Conservation (phyloP, 2,329 filamentous ascomycete species). For the Phaeosphaeriaceae sp. region DNA sequence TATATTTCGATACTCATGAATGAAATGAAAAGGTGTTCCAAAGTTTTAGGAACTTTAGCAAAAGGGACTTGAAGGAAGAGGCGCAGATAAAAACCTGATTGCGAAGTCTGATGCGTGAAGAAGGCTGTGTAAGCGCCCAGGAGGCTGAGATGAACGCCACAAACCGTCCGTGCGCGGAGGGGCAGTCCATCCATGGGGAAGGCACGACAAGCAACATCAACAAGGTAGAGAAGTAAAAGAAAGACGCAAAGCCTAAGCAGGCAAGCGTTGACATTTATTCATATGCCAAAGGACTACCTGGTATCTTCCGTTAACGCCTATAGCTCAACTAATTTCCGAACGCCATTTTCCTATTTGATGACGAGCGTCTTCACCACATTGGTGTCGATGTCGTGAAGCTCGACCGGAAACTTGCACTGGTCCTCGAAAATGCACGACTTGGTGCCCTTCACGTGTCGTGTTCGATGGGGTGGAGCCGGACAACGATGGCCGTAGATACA, state of each 20-base stretch:
- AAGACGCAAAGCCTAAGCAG: neutral
- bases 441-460: slow-evolving; percentile 55
- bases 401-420: slow-evolving; percentile 64
- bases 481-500: slow-evolving; percentile 73
- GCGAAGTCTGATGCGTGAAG: neutral
- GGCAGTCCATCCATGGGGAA: slow-evolving; percentile 3
- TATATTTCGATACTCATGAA: neutral
- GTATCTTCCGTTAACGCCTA: slow-evolving; percentile 7
- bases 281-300: slow-evolving; percentile 5
- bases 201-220: neutral
- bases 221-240: neutral
- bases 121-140: neutral
- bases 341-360: neutral
- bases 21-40: neutral
- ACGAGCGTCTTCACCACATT: slow-evolving; percentile 62
- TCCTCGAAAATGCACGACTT: slow-evolving; percentile 66
- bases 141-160: slow-evolving; percentile 5
- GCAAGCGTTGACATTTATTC: neutral
- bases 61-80: neutral
- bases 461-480: slow-evolving; percentile 56
- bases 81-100: neutral
- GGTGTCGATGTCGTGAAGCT: slow-evolving; percentile 67
- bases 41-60: neutral
- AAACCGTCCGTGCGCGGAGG: slow-evolving; percentile 1
- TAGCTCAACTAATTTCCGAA: neutral